phyloP scores from a whole-genome alignment of 306 rosid species.

The Psophocarpus tetragonolobus region DNA sequence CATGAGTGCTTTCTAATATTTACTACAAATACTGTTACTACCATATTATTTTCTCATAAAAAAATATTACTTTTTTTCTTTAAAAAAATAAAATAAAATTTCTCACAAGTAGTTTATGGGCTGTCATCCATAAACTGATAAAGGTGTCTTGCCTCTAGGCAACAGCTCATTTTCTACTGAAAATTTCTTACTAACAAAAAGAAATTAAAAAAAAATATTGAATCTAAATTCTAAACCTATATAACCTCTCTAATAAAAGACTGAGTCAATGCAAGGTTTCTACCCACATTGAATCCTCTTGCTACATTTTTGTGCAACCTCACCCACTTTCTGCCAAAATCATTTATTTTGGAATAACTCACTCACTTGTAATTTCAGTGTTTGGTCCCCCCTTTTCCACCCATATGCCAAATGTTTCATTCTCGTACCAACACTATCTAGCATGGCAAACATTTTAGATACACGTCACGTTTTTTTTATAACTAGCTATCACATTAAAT shows the following conservation, averaged over 20 bases:
- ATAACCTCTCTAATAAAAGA: background rate
- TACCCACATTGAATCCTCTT: constrained; percentile 41
- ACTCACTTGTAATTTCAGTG: constrained; percentile 21
- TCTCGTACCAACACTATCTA: background rate
- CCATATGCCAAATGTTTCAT: constrained; percentile 12
- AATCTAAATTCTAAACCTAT: background rate
- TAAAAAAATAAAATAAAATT: too few species aligned
- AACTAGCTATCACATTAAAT: background rate
- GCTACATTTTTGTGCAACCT: constrained; percentile 39
- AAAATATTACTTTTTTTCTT: too few species aligned
- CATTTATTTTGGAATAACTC: constrained; percentile 46
- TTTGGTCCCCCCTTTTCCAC: constrained; percentile 2
- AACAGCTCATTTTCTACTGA: background rate
- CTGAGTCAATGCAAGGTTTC: constrained; percentile 26
- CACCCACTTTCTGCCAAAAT: constrained; percentile 48
- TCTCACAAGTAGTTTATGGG: background rate
- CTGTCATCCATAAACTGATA: background rate
- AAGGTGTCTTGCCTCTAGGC: constrained; percentile 1
- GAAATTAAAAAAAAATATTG: background rate
- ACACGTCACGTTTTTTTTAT: background rate
- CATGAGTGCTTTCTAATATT: background rate
- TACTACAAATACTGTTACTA: background rate
- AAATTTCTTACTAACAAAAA: background rate
- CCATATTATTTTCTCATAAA: background rate
- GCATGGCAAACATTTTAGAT: background rate